Percentiles rank a stretch among this genome's conserved stretches.
Conservation (phyloP, 176 grass and related monocot species). For the Urochloa ruziziensis region DNA sequence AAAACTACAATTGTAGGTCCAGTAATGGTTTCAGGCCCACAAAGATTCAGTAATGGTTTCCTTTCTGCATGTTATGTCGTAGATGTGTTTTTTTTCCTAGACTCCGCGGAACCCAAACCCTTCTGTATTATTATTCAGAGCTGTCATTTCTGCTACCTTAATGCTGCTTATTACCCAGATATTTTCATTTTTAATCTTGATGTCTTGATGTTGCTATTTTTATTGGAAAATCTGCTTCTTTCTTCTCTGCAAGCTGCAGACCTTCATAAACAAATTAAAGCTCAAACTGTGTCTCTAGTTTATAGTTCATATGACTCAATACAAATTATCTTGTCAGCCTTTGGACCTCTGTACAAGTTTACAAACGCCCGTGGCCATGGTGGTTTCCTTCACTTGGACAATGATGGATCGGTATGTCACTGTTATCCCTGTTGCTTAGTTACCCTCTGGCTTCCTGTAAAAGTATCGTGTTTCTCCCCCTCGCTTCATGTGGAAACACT, state of each 20-base stretch:
- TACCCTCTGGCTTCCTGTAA: neutral
- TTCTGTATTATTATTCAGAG: neutral
- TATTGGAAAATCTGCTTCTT: neutral
- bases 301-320: constrained; percentile 15
- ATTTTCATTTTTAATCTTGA: neutral
- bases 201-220: neutral
- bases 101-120: neutral
- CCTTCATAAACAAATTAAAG: neutral
- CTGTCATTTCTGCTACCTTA: neutral
- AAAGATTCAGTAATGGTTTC: neutral
- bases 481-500: neutral
- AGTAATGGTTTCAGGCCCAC: neutral
- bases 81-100: neutral
- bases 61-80: neutral
- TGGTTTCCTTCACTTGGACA: constrained; percentile 90
- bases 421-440: neutral
- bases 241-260: neutral
- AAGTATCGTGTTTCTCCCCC: neutral
- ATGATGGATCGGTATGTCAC: constrained; percentile 52
- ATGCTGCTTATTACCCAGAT: neutral
- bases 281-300: neutral
- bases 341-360: constrained; percentile 83
- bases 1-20: neutral
- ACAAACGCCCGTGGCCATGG: constrained; percentile 79
- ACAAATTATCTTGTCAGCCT: constrained; percentile 43